Percentiles rank a stretch among this genome's conserved stretches.
These are phyloP conservation scores for Fraxinus xanthoxyloides DNA, from an alignment of 305 asterid genomes.

Conservation along the genomic window DNA sequence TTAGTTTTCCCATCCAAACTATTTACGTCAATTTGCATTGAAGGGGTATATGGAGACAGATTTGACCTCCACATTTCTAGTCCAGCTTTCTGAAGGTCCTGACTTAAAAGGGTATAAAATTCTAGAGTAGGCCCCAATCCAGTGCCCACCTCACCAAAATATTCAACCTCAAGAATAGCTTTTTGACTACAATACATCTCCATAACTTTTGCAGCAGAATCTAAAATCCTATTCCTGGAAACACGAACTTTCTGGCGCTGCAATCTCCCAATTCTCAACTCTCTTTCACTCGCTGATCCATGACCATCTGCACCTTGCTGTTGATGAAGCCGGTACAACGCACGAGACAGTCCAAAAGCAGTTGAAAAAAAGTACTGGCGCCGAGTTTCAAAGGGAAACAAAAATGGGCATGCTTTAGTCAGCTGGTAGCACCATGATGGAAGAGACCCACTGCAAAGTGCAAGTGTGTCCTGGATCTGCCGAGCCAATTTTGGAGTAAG, in stretches of 20 bases:
- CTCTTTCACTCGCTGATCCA: constrained; percentile 75
- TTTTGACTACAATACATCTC: constrained; percentile 98
- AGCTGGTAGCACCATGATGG: constrained; percentile 99
- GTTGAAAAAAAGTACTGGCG: constrained; percentile 98
- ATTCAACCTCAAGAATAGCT: constrained; percentile 98
- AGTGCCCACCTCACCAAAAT: constrained; percentile 99
- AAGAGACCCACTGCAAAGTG: constrained; percentile 94
- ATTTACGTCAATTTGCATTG: constrained; percentile 59
- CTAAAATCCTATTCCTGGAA: constrained; percentile 85
- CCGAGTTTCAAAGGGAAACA: constrained; percentile 94
- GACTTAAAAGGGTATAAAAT: constrained; percentile 94
- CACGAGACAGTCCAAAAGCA: constrained; percentile 96
- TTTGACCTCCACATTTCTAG: constrained; percentile 86
- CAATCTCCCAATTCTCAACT: constrained; percentile 79
- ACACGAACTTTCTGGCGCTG: constrained; percentile 99
- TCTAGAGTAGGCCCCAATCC: constrained; percentile 98
- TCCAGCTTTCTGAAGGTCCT: constrained; percentile 84
- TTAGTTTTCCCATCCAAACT: constrained; percentile 25
- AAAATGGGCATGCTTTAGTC: constrained; percentile 93
- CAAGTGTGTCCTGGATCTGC: constrained; percentile 96
- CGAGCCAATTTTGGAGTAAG: constrained; percentile 93
- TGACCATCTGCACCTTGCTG: constrained; percentile 97
- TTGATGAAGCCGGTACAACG: constrained; percentile 90
- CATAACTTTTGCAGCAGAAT: constrained; percentile 98
- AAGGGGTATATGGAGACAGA: constrained; percentile 39